These are phyloP conservation scores for Austropuccinia psidii DNA, from an alignment of 1,284 basidiomycete genomes.

Conservation along the genomic window DNA sequence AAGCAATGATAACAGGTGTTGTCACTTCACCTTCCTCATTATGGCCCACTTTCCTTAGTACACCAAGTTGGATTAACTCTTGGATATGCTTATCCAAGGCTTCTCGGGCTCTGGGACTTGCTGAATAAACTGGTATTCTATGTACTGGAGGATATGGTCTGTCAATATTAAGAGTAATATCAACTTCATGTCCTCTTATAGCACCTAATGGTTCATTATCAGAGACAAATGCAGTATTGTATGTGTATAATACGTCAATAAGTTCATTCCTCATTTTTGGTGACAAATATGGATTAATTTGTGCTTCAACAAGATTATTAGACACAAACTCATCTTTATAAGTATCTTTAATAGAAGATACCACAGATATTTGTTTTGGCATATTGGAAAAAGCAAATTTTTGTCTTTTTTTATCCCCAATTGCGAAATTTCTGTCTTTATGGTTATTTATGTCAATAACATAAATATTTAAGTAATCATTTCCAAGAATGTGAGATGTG, in stretches of 20 bases:
- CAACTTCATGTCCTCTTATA: conserved; percentile 3
- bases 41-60: background rate
- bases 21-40: conserved; percentile 5
- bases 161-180: background rate
- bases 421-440: too few species aligned
- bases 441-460: too few species aligned
- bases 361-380: too few species aligned
- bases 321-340: too few species aligned
- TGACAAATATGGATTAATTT: too few species aligned
- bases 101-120: background rate
- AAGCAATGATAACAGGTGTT: conserved; percentile 3
- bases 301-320: too few species aligned
- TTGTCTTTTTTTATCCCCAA: too few species aligned
- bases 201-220: background rate
- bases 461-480: too few species aligned
- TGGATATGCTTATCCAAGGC: background rate
- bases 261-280: too few species aligned
- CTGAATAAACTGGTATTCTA: conserved; percentile 1
- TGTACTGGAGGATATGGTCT: conserved; percentile 1
- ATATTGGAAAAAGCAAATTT: too few species aligned
- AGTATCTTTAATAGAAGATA: too few species aligned
- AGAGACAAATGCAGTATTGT: background rate
- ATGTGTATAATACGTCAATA: background rate
- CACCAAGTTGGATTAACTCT: background rate
- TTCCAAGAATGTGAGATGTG: too few species aligned